phyloP scores from a whole-genome alignment of 257 asterid genomes.

The Echites panduratus region DNA sequence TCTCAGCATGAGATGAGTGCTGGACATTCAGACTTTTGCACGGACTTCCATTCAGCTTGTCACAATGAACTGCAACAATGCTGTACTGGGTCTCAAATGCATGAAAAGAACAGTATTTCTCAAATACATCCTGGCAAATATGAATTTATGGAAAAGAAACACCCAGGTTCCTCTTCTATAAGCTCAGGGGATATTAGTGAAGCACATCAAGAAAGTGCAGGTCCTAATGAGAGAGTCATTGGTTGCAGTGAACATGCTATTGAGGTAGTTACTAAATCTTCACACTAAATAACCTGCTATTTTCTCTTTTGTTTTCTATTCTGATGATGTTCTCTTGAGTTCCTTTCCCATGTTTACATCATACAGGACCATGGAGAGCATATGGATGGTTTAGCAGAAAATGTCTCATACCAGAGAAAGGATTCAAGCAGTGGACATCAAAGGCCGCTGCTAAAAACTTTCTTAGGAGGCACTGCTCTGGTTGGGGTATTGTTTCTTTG shows the following conservation, averaged over 20 bases:
- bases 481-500: conserved; percentile 54
- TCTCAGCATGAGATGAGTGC: conserved; percentile 11
- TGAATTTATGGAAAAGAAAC: conserved; percentile 16
- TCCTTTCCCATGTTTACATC: neutral
- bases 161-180: conserved; percentile 13
- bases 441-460: conserved; percentile 50
- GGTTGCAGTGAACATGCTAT: conserved; percentile 18
- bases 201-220: conserved; percentile 13
- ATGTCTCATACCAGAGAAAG: conserved; percentile 12
- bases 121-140: conserved; percentile 9
- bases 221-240: conserved; percentile 15
- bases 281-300: too few species aligned
- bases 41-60: conserved; percentile 11
- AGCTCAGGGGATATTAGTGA: conserved; percentile 10
- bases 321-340: neutral
- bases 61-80: neutral
- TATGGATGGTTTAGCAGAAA: conserved; percentile 12
- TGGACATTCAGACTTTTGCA: neutral
- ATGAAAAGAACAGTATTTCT: conserved; percentile 12
- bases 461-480: conserved; percentile 70
- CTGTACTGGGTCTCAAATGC: conserved; percentile 13
- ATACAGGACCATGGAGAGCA: conserved; percentile 33
- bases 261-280: conserved; percentile 31
- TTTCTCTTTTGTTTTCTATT: too few species aligned
- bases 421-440: conserved; percentile 15